Base-by-base conservation (phyloP, 2,329 filamentous ascomycete genomes). In the Cadophora malorum region DNA sequence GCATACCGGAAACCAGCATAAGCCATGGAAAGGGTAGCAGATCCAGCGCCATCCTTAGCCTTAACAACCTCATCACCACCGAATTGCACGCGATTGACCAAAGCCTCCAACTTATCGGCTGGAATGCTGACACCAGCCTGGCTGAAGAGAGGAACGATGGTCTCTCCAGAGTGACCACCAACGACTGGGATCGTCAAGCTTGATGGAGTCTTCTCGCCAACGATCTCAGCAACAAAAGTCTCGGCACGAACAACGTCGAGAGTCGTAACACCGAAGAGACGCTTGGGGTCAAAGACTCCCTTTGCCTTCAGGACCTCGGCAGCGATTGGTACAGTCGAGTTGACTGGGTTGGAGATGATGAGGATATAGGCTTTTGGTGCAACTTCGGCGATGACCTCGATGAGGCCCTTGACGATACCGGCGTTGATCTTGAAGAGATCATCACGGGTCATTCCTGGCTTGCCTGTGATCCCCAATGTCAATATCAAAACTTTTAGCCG, bases 391-490 rank as follows among this genome's bases (percentile, higher is more conserved):
- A 93, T 89, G 64, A 92, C 90, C 85, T 97, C 91, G 76, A 96
- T 91, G 74, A 99, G 87, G 76, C 93, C 94, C 84, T 96, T 93
- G 79, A 99, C 96, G 79, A 99, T 99, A 77, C 94, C 93, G 70
- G 96, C 96, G 81, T 99, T 99, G 87, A 97, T 97, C 85, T 97
- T 97, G 91, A 99, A 99, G 69, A 99, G 92, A 80, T 98, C 96
- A 78, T 99, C 96, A 84, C 96, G 94, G 82, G 92, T 97, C 96
- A 99, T 99, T 78, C 96, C 96, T 77, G 96, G 96, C 88, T 98
- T 98, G 84, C 95, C 95, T 97, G 73, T 68, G 75, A 16, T 59
- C n/a, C 12, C 63, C 25, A 14, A 33, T 35, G 23, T 73, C 66
- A 70, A 65, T 64, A 64, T 67, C 55, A 21, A 23, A 65, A 38